A percentile compares a stretch with the other conserved stretches of the same genome.
These are phyloP conservation scores for Omphalotus olearius DNA, from an alignment of 1,284 basidiomycete genomes.

Conservation along the genomic window DNA sequence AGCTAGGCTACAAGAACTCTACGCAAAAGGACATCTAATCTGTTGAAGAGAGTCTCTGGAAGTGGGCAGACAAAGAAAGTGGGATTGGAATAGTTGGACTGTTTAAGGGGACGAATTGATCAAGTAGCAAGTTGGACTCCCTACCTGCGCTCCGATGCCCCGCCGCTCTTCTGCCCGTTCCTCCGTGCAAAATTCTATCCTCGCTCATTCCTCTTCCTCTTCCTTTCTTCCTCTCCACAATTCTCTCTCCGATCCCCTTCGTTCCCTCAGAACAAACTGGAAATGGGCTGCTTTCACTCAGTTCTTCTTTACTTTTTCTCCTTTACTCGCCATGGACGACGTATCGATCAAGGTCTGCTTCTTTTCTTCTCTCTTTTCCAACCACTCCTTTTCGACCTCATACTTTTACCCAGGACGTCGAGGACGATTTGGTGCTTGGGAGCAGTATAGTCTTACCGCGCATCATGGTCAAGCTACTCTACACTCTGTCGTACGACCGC, in stretches of 20 bases:
- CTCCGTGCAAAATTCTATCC: slow-evolving; percentile 18
- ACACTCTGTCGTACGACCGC: slow-evolving; percentile 73
- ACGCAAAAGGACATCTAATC: neutral
- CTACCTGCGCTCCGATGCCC: slow-evolving; percentile 17
- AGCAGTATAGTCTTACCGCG: slow-evolving; percentile 61
- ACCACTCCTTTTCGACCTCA: slow-evolving; percentile 6
- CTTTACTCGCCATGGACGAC: slow-evolving; percentile 61
- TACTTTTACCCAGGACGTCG: slow-evolving; percentile 54
- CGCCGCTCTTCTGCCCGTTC: slow-evolving; percentile 22
- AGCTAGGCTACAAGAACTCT: neutral
- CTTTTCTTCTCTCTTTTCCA: slow-evolving; percentile 15
- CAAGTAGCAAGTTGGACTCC: neutral
- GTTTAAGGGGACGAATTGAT: slow-evolving; percentile 3
- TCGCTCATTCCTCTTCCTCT: slow-evolving; percentile 19
- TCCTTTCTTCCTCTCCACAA: slow-evolving; percentile 24
- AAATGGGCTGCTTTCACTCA: slow-evolving; percentile 83
- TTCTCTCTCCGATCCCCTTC: slow-evolving; percentile 40
- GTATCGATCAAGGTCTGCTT: slow-evolving; percentile 56
- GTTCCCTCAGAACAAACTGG: slow-evolving; percentile 61
- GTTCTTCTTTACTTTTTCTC: slow-evolving; percentile 74
- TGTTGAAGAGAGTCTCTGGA: too few relatives aligned
- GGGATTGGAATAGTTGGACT: neutral
- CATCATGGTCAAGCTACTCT: slow-evolving; percentile 68
- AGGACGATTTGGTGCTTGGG: slow-evolving; percentile 65
- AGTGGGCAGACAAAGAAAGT: neutral